Evolutionary conservation across 805 yeast species (phyloP), one percentile per base, ranked within the genome.

Genomic region (Candida coquimbonensis): DNA sequence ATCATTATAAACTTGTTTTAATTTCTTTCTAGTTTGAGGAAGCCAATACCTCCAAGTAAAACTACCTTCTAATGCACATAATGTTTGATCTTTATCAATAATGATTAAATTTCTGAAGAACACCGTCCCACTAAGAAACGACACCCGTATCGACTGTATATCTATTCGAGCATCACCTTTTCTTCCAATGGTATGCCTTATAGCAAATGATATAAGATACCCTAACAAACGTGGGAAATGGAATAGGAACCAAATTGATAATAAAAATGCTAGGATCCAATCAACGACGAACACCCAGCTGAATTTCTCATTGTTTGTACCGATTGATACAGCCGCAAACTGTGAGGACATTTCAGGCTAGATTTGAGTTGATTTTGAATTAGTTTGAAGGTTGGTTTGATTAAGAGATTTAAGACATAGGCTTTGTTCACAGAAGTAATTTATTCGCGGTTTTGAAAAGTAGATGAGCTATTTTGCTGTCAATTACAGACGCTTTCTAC

Each of bases 41-140:
- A 87, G 67, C 98, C 98, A 93, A 62, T 88, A 91, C 49, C 95
- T 65, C 98, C 98, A 93, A 0, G 95, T 86, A 26, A 91, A 59
- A 54, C 79, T 77, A 1, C 91, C 84, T 49, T 82, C 81, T 26
- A 86, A 73, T 1, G 86, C 71, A 9, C 87, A 76, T 1, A 87
- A 58, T 2, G 95, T 80, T 49, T 80, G 79, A 64, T 90, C 83
- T 41, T 78, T 71, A n/a, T 88, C 84, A 7, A 86, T 77, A 12
- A 87, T 70, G 4, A 85, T 77, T 17, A 90, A 59, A 61, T 89
- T 87, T 53, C 83, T 84, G 57, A 89, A 79, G 58, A 86, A 78
- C 9, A 91, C 46, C 27, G 96, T 73, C 1, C 98, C 98, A 5
- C 89, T 95, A 1, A 93, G 67, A 8, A 86, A 72, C 1, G 96